Percentiles rank a stretch among this genome's conserved stretches.
Conservation (phyloP, 2,329 filamentous ascomycete genomes). For the Tolypocladium tundrense region DNA sequence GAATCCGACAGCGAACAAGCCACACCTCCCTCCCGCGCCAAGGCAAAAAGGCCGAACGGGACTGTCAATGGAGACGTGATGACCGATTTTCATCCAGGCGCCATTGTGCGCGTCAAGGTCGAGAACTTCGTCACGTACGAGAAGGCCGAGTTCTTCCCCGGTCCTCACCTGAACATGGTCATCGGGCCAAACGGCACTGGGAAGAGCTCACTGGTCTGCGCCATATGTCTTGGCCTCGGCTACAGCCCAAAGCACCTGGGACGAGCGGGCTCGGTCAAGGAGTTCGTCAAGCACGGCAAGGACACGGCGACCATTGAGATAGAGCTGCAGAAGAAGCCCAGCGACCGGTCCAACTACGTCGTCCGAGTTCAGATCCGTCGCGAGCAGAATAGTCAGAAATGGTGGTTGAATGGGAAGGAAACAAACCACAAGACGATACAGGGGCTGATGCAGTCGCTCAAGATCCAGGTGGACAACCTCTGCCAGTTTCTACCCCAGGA, state of each 20-base stretch:
- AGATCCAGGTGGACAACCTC: slow-evolving; percentile 94
- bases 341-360: slow-evolving; percentile 55
- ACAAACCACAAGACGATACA: slow-evolving; percentile 54
- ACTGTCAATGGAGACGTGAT: slow-evolving; percentile 8
- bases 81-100: slow-evolving; percentile 55
- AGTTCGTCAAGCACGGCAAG: slow-evolving; percentile 88
- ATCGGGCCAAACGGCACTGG: slow-evolving; percentile 98
- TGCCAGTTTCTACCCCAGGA: slow-evolving; percentile 97
- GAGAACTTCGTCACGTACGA: slow-evolving; percentile 93
- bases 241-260: slow-evolving; percentile 75
- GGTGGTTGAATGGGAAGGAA: slow-evolving; percentile 61
- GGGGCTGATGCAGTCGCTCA: slow-evolving; percentile 57
- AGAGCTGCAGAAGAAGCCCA: slow-evolving; percentile 61
- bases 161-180: slow-evolving; percentile 93
- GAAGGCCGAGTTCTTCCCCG: slow-evolving; percentile 79
- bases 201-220: slow-evolving; percentile 94
- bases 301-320: slow-evolving; percentile 77
- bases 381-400: slow-evolving; percentile 75
- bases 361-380: slow-evolving; percentile 68
- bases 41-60: slow-evolving; percentile 6
- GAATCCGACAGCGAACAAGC: slow-evolving; percentile 10
- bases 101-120: slow-evolving; percentile 79
- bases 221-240: slow-evolving; percentile 86
- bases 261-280: slow-evolving; percentile 71
- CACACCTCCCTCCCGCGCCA: slow-evolving; percentile 3